Conservation (phyloP, 306 rosid species). For the Prunus fruticosa region DNA sequence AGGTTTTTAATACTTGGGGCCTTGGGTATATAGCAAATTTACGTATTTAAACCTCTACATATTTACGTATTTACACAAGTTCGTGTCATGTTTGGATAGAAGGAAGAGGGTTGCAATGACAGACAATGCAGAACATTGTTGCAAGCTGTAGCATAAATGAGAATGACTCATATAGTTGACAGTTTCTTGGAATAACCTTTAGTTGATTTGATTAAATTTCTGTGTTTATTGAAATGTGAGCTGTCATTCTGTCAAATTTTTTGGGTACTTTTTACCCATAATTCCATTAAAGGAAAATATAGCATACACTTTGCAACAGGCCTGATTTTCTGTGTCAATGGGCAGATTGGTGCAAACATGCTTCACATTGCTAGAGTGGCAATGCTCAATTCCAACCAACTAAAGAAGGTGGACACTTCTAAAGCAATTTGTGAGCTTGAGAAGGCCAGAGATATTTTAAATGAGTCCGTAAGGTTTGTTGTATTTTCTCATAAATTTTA, state of each 20-base stretch:
- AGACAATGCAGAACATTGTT: not conserved
- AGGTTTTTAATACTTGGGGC: no score
- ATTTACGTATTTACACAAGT: not conserved
- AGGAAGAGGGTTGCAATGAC: no score
- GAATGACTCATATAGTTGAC: not conserved
- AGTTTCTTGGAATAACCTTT: not conserved
- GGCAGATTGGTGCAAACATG: conserved; percentile 73
- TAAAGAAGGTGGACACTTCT: conserved; percentile 40
- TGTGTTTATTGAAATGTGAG: not conserved
- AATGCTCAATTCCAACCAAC: conserved; percentile 45
- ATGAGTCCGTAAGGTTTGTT: conserved; percentile 61
- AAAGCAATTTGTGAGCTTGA: conserved; percentile 54
- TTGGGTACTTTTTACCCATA: not conserved
- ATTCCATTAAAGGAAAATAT: not conserved
- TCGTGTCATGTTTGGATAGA: not conserved
- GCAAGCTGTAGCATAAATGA: not conserved
- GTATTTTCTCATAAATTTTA: not conserved
- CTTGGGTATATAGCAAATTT: no score
- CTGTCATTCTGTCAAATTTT: not conserved
- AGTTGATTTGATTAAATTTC: not conserved
- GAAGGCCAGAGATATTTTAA: conserved; percentile 48
- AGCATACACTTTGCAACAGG: not conserved
- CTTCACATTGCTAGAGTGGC: conserved; percentile 71
- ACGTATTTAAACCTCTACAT: not conserved
- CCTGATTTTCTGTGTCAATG: conserved; percentile 17